Evolutionary conservation across 2,329 filamentous ascomycete genomes (phyloP), one percentile per base, ranked within the genome.

Genomic region (Chaetomium sp.): DNA sequence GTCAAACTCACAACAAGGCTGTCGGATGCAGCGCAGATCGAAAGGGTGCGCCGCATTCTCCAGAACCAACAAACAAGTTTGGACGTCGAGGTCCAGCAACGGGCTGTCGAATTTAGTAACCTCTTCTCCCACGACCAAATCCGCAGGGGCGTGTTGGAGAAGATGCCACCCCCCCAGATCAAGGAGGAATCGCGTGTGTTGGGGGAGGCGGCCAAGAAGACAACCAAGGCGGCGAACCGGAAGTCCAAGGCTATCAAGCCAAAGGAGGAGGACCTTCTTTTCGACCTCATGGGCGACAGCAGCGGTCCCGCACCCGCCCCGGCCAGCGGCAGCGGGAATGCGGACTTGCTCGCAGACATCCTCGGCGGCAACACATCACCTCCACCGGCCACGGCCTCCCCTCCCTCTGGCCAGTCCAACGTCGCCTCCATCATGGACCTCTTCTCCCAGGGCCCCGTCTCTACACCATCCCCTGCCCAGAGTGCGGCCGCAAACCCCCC

Each of bases 121-220:
- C 83, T 99, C n/a, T 98, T 99, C 73, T 86, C 87, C 0, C 92
- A 92, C 72, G 93, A 99, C 71, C 83, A 92, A 66, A 91, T 99
- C 63, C 88, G 94, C 62, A 86, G 86, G 65, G 95, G 95, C 64
- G 95, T 99, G 2, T 81, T 99, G 12, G 95, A 99, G 79, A 96
- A 95, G 77, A 99, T 99, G 96, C 95, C 95, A 8, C 87, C 95
- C 1, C 95, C 95, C 9, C 94, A 98, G 76, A 98, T 99, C 73
- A 92, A 94, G 70, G 95, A 99, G 75, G 92, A 96, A 76, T 94
- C 95, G 62, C 85, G 94, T 66, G 93, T 97, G 3, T 82, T 99
- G 21, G 93, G 93, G 51, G 90, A 94, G 72, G 89, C 92, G 7
- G 67, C 75, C 35, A 76, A 77, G 65, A 88, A 88, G 76, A 86